Evolutionary conservation across 2,329 filamentous ascomycete species (phyloP).

Genomic region (Metarhizium brunneum): DNA sequence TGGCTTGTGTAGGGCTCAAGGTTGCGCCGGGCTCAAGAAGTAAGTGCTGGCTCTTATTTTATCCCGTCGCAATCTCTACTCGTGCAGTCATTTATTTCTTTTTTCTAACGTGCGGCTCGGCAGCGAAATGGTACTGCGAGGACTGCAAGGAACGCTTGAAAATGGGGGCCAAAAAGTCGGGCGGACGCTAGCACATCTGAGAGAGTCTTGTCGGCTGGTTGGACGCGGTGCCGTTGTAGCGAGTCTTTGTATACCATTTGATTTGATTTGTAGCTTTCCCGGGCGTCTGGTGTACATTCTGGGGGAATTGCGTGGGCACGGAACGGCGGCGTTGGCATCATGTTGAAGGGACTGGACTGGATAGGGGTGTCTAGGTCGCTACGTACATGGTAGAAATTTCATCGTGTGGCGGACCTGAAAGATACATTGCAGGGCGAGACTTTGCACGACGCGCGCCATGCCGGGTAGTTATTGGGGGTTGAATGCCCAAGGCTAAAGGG

Average conservation of each 20-base stretch:
- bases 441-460: too few relatives aligned
- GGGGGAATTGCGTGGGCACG: too few relatives aligned
- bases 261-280: not conserved
- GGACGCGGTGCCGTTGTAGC: not conserved
- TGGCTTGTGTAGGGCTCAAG: slow-evolving; percentile 71
- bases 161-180: slow-evolving; percentile 42
- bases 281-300: not conserved
- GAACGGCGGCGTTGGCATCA: too few relatives aligned
- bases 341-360: not conserved
- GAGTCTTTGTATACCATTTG: not conserved
- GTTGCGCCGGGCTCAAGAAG: slow-evolving; percentile 69
- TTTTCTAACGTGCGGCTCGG: slow-evolving; percentile 17
- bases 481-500: too few relatives aligned
- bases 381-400: not conserved
- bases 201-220: not conserved
- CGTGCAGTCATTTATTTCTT: not conserved
- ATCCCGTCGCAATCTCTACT: not conserved
- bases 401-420: too few relatives aligned
- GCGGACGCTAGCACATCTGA: slow-evolving; percentile 28
- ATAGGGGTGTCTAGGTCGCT: not conserved
- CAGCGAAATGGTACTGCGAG: slow-evolving; percentile 76
- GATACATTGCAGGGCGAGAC: too few relatives aligned
- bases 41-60: slow-evolving; percentile 31
- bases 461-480: too few relatives aligned
- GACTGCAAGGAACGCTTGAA: slow-evolving; percentile 63